These are phyloP conservation scores for Isabelozyma heimii DNA, from an alignment of 805 yeast species.

Conservation along the genomic window DNA sequence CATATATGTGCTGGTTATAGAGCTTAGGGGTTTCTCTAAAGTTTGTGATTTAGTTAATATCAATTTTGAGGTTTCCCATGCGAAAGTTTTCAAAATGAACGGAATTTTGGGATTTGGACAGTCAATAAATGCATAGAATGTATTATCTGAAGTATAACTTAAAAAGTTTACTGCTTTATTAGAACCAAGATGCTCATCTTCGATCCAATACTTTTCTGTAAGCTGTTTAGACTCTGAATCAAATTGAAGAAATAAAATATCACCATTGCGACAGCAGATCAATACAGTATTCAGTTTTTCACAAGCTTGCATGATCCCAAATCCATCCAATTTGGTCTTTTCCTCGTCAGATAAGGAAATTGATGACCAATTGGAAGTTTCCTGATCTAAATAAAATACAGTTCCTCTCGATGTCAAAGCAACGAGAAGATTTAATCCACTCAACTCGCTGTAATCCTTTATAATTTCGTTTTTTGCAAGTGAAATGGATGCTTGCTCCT, in stretches of 20 bases:
- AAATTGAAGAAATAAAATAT: conserved; percentile 36
- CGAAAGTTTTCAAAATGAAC: conserved; percentile 42
- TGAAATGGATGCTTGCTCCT: conserved; percentile 14
- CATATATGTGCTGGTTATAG: conserved; percentile 59
- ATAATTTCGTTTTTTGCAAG: conserved; percentile 52
- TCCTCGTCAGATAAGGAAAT: conserved; percentile 10
- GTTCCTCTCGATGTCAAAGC: conserved; percentile 62
- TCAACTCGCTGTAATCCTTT: conserved; percentile 55
- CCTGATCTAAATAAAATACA: conserved; percentile 32
- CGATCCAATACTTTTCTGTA: conserved; percentile 22
- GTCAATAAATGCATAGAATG: conserved; percentile 48
- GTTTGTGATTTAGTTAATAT: conserved; percentile 22
- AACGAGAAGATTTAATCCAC: conserved; percentile 38
- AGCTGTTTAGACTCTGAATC: conserved; percentile 8
- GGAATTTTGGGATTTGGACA: conserved; percentile 67
- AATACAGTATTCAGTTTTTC: conserved; percentile 25
- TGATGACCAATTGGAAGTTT: conserved; percentile 19
- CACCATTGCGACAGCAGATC: conserved; percentile 35
- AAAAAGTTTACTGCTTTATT: conserved; percentile 53
- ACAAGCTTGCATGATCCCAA: conserved; percentile 44
- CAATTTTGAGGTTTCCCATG: conserved; percentile 13
- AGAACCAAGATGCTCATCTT: conserved; percentile 19
- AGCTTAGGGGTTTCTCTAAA: conserved; percentile 38
- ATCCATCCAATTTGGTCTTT: conserved; percentile 27
- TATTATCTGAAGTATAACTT: conserved; percentile 15